Base-by-base conservation (phyloP, 495 filamentous ascomycete genomes). In the Neurospora discreta region DNA sequence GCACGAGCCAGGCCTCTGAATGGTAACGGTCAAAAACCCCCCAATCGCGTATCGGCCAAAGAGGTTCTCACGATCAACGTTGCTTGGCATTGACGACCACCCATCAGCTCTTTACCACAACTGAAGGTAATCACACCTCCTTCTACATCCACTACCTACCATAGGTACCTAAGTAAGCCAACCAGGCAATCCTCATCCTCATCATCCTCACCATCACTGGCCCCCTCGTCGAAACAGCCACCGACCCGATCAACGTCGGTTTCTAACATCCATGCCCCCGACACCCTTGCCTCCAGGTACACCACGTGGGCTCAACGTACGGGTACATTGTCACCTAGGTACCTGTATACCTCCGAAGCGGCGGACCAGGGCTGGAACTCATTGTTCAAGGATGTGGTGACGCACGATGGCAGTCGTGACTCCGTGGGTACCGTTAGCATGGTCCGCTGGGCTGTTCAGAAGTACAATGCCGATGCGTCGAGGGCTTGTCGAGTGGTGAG, bases 251-350 rank as follows among this genome's bases (percentile, higher is more conserved):
- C 46, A 83, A 85, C 69, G 84, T 84, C 20, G 78, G 76, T 23
- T 86, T 88, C 77, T 87, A 85, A 85, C 79, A 85, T 88, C 75
- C 88, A 85, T 77, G 82, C 88, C 30, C 87, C 87, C 4, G 80
- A 83, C 68, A 81, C 78, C 85, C 9, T 58, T 10, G 20, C 3
- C 20, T n/a, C 80, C 3, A 85, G 79, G 30, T 81, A 77, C 74
- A 75, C 82, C 11, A 85, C 87, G 2, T 73, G 87, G 3, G 81
- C 89, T 68, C 76, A 74, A 75, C 84, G 67, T 82, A 88, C 68
- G 84, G 84, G 52, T 87, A 85, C 77, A 84, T 87, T 72, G 85
- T 87, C 71, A 85, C 87, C 76, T 88, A n/a, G n/a, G n/a, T n/a
- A 87, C 75, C 86, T 86, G 2, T 81, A 87, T 71, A 82, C 82